Percentiles rank a stretch among this genome's conserved stretches.
phyloP scores from a whole-genome alignment of 345 rosid species.

The Hevea brasiliensis region DNA sequence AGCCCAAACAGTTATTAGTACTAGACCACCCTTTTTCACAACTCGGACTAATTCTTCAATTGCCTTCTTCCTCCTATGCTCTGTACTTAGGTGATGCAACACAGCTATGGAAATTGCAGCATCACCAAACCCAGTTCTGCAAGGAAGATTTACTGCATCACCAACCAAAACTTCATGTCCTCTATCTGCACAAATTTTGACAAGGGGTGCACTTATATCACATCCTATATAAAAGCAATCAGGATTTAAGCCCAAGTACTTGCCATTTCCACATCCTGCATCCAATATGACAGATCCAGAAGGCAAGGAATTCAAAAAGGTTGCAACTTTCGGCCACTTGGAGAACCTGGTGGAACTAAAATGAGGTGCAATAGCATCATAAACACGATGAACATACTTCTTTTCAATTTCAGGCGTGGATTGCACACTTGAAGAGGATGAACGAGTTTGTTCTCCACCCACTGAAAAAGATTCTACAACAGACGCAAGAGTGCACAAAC shows the following conservation, averaged over 20 bases:
- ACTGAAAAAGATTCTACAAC: constrained; percentile 34
- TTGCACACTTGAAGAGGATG: constrained; percentile 40
- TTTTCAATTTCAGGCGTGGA: constrained; percentile 90
- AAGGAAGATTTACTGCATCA: constrained; percentile 92
- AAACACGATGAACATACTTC: constrained; percentile 83
- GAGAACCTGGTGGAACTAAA: constrained; percentile 95
- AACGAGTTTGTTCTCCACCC: constrained; percentile 32
- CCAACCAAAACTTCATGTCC: constrained; percentile 88
- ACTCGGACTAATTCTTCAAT: constrained; percentile 80
- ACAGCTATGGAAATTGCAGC: constrained; percentile 95
- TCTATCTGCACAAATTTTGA: constrained; percentile 74
- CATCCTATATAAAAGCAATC: constrained; percentile 74
- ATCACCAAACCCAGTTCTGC: constrained; percentile 77
- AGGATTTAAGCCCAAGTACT: constrained; percentile 77
- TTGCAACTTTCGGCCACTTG: constrained; percentile 92
- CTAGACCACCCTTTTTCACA: constrained; percentile 77
- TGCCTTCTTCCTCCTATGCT: constrained; percentile 76
- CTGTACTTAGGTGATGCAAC: constrained; percentile 87
- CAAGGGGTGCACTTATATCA: constrained; percentile 72
- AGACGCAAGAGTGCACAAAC: constrained; percentile 16
- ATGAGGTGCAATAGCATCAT: constrained; percentile 94
- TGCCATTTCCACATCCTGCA: constrained; percentile 96
- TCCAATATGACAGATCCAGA: constrained; percentile 77
- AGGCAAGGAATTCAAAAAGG: constrained; percentile 70
- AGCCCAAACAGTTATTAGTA: constrained; percentile 95